Evolutionary conservation across 768 basidiomycete genomes (phyloP).

Genomic region (Coprinellus aureogranulatus): DNA sequence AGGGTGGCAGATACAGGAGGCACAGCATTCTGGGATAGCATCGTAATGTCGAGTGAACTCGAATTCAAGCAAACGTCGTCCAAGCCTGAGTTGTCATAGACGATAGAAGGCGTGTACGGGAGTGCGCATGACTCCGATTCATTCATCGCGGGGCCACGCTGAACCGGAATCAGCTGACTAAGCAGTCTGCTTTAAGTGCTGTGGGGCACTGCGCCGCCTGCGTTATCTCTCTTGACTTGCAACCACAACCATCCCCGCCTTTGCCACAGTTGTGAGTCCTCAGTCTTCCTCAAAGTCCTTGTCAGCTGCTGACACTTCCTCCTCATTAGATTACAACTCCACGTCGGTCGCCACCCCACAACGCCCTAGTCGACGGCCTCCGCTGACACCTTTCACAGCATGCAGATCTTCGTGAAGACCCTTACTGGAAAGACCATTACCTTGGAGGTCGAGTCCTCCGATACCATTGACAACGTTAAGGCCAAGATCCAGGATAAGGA

Average conservation of each 20-base stretch:
- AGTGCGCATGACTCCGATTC: too few relatives aligned
- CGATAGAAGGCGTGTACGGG: too few relatives aligned
- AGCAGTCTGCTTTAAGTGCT: neutral
- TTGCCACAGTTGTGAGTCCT: neutral
- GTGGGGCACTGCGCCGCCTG: neutral
- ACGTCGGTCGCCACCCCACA: neutral
- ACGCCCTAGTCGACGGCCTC: neutral
- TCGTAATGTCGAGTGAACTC: too few relatives aligned
- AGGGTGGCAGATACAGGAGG: too few relatives aligned
- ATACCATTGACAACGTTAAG: slow-evolving; percentile 71
- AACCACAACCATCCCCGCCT: neutral
- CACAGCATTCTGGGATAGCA: too few relatives aligned
- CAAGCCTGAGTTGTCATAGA: too few relatives aligned
- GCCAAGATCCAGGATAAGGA: slow-evolving; percentile 90
- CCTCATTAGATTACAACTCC: neutral
- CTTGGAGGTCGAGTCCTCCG: slow-evolving; percentile 69
- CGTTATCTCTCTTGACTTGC: neutral
- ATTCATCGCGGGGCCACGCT: too few relatives aligned
- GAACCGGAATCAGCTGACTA: neutral
- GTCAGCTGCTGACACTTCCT: neutral
- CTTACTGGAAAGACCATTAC: slow-evolving; percentile 78
- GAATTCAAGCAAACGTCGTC: too few relatives aligned
- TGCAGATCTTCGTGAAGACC: slow-evolving; percentile 53
- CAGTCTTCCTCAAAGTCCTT: too few relatives aligned
- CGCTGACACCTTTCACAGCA: slow-evolving; percentile 24